Conservation (phyloP, 345 rosid genomes). For the Linum lewisii region DNA sequence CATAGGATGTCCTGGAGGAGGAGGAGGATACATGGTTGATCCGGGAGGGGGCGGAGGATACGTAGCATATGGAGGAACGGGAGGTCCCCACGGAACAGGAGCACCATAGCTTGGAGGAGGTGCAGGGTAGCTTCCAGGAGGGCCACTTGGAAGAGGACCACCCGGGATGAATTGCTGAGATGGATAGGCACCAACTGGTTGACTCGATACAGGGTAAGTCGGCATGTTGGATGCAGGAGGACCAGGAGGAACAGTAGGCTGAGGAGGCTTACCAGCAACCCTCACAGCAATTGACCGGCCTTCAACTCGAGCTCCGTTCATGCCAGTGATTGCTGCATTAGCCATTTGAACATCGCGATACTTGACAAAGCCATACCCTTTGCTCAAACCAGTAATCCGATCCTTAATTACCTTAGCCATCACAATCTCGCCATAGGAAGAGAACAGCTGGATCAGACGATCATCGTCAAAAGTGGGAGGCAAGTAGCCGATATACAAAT, state of each 20-base stretch:
- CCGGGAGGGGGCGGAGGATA: constrained; percentile 74
- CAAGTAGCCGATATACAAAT: constrained; percentile 85
- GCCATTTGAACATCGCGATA: constrained; percentile 84
- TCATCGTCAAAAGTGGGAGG: constrained; percentile 86
- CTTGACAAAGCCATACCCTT: constrained; percentile 94
- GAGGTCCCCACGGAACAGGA: constrained; percentile 93
- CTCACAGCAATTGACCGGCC: constrained; percentile 90
- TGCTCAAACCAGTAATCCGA: constrained; percentile 60
- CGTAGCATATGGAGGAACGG: constrained; percentile 63
- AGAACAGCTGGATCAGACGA: constrained; percentile 70
- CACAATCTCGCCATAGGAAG: constrained; percentile 84
- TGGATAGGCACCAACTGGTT: constrained; percentile 62
- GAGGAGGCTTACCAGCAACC: constrained; percentile 94
- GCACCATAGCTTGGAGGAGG: constrained; percentile 22
- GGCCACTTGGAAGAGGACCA: constrained; percentile 52
- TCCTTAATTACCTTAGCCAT: constrained; percentile 99
- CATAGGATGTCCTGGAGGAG: constrained; percentile 74
- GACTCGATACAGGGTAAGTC: constrained; percentile 50
- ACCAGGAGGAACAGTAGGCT: constrained; percentile 71
- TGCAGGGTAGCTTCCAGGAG: constrained; percentile 42
- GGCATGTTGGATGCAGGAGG: constrained; percentile 55
- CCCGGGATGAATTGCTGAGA: constrained; percentile 68
- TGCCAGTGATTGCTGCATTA: constrained; percentile 64
- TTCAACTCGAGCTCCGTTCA: constrained; percentile 80
- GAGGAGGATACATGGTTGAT: constrained; percentile 40